Evolutionary conservation across 2,329 filamentous ascomycete species (phyloP), one percentile per base, ranked within the genome.

Genomic region (Xylariaceae sp.): DNA sequence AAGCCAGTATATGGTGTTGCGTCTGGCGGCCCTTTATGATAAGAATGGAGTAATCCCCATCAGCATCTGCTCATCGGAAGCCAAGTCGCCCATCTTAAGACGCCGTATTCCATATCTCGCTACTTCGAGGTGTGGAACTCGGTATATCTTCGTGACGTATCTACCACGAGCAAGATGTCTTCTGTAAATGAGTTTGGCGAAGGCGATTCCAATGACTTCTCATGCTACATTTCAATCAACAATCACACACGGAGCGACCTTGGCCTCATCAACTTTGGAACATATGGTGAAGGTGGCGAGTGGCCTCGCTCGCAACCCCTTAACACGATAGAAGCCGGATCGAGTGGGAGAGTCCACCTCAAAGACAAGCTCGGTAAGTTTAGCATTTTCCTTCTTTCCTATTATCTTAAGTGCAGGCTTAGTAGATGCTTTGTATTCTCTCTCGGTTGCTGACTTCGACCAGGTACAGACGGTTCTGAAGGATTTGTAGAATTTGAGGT

Each of bases 141-240:
- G 14, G 14, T 36, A 36, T 14, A 36, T 36, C 14, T 10, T 14
- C 33, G 33, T 36, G 33, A 36, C 33, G 33, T 36, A 36, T 14
- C 33, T 14, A 36, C 10, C 14, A 36, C 33, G 33, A 44, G 42
- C 42, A 31, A 17, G 11, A 44, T 44, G 42, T 44, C 42, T 44
- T 44, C 42, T 28, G 18, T 31, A n/a, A 31, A 22, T 19, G 31
- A 31, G 11, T 14, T 44, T 31, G 42, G 42, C 31, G 42, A 44
- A 31, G 42, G 42, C 16, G 42, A 44, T n/a, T 13, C 18, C 42
- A 44, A 44, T 34, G 47, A 34, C 14, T 48, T 48, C 38, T 48
- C 44, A 18, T 46, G 28, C 28, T 46, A 46, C 18, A 46, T 46
- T 6, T 33, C 44, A 13, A 46, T 46, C 28, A 46, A 36, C 18